Base-by-base conservation (phyloP, 2,329 filamentous ascomycete genomes). In the Amesomyces nigricolor region DNA sequence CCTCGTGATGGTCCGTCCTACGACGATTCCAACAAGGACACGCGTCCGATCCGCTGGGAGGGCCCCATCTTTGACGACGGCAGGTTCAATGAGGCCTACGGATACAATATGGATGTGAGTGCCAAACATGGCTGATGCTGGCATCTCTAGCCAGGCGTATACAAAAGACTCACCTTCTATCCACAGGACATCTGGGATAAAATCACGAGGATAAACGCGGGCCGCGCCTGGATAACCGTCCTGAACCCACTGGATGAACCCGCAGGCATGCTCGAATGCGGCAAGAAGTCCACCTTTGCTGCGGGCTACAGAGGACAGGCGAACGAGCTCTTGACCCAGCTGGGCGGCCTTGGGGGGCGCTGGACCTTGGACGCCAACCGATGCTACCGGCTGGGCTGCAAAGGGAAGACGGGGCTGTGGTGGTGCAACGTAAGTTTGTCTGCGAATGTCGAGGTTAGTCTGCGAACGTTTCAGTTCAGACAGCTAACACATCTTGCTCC, bases 401-500 rank as follows among this genome's bases (percentile, higher is more conserved):
- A 47, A 14, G 3, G 22, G 1, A 42, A 42, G n/a, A 17, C 47
- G 4, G 53, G 47, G 2, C n/a, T 55, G 9, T 55, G 50, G 22
- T 55, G 53, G 53, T 55, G 53, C 42, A 55, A 55, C 42, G 53
- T 55, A 35, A 55, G 53, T 47, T 17, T 2, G 22, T 26, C 22
- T 26, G 22, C 22, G 6, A 26, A 26, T 26, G 22, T 26, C 6
- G 22, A 26, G 22, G 22, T 26, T 26, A 26, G 22, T 26, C 22
- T 26, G 22, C 22, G 22, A 5, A 26, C 22, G 22, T 16, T 6
- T 14, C 5, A 9, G 7, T 5, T 22, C 22, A 30, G 7, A 40
- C 6, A 30, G 30, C 19, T 46, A 26, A 45, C 14, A 26, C 4
- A 26, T 5, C 5, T 26, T n/a, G 13, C 4, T 16, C 22, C 22